Conservation (phyloP, 2,329 filamentous ascomycete genomes). For the Periconia digitata region DNA sequence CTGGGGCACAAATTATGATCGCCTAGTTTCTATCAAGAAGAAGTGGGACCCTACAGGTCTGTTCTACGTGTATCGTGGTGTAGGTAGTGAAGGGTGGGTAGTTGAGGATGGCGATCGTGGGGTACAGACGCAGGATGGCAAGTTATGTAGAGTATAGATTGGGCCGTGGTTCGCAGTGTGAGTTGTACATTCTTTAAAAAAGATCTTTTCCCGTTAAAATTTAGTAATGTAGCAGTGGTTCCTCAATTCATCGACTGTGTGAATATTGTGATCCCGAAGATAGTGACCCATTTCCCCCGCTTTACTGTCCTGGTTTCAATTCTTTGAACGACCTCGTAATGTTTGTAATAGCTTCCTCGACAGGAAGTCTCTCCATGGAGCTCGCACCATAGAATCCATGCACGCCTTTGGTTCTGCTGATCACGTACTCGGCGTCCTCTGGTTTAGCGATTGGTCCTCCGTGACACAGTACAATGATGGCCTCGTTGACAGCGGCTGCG, state of each 20-base stretch:
- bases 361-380: slow-evolving; percentile 69
- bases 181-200: too few species aligned
- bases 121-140: slow-evolving; percentile 33
- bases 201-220: too few species aligned
- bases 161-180: too few species aligned
- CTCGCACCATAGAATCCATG: slow-evolving; percentile 74
- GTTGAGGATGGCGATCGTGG: slow-evolving; percentile 33
- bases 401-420: slow-evolving; percentile 62
- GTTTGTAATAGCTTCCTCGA: slow-evolving; percentile 65
- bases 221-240: not conserved
- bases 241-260: too few species aligned
- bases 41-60: slow-evolving; percentile 32
- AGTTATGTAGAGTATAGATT: slow-evolving; percentile 18
- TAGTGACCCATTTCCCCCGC: too few species aligned
- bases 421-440: slow-evolving; percentile 64
- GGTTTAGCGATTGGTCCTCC: slow-evolving; percentile 68
- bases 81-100: slow-evolving; percentile 34
- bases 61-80: slow-evolving; percentile 36
- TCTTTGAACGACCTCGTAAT: slow-evolving; percentile 59
- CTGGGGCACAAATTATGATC: slow-evolving; percentile 40
- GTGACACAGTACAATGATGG: slow-evolving; percentile 70
- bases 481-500: slow-evolving; percentile 56
- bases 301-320: slow-evolving; percentile 16
- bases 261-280: too few species aligned
- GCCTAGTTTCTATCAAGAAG: slow-evolving; percentile 30